phyloP scores from a whole-genome alignment of 2,329 filamentous ascomycete species.

The Botrytis squamosa region DNA sequence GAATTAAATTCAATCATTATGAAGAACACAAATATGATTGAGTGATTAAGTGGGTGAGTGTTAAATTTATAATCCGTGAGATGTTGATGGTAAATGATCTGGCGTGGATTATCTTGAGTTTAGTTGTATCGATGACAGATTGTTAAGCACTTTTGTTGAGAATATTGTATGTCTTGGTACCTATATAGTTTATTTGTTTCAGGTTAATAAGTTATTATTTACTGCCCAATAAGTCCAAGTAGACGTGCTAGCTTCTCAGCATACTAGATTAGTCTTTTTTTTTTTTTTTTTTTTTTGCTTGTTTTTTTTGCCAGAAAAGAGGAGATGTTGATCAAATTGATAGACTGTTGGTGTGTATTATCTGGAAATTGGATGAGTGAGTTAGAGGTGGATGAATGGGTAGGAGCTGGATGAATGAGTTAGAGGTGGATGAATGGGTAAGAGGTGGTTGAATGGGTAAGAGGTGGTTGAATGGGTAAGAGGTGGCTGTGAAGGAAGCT shows the following conservation, averaged over 20 bases:
- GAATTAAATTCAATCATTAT: slow-evolving; percentile 15
- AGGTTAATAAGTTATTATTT: background rate
- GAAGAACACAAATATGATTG: background rate
- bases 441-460: too few relatives aligned
- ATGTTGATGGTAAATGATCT: background rate
- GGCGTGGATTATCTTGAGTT: background rate
- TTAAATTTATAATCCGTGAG: background rate
- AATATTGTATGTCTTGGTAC: background rate
- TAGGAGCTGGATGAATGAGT: background rate
- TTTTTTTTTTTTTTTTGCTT: too few relatives aligned
- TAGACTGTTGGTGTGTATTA: rapidly evolving
- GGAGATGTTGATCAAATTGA: background rate
- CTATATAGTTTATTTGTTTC: background rate
- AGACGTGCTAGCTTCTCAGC: background rate
- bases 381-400: background rate
- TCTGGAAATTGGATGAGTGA: background rate
- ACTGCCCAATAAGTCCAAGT: background rate
- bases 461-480: too few relatives aligned
- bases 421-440: background rate
- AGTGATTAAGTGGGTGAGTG: background rate
- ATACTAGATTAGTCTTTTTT: background rate
- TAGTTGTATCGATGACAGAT: background rate
- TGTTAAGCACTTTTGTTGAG: background rate
- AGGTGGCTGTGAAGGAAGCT: background rate
- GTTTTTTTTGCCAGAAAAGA: background rate